Conservation (phyloP, 805 yeast genomes). For the Candida incommunis region DNA sequence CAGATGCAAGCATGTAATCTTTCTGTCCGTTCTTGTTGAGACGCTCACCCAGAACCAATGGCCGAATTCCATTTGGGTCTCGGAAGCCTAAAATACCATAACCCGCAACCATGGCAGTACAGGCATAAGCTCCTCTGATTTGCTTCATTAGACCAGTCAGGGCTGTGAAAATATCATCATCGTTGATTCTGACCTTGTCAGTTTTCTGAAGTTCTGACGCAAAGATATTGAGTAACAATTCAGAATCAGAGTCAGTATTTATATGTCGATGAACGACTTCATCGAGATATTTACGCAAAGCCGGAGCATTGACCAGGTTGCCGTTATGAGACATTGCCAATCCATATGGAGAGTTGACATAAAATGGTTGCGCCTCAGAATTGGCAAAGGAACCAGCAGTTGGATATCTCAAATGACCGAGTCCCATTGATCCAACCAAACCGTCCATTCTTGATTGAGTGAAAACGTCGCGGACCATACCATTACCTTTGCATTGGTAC, state of each 20-base stretch:
- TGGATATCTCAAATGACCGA: constrained; percentile 89
- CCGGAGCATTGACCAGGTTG: constrained; percentile 76
- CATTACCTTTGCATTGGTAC: constrained; percentile 96
- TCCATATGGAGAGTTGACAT: constrained; percentile 95
- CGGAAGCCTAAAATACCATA: constrained; percentile 91
- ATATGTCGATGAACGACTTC: constrained; percentile 93
- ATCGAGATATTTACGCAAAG: constrained; percentile 67
- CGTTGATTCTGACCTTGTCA: constrained; percentile 87
- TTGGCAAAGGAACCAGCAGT: constrained; percentile 95
- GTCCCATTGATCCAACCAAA: constrained; percentile 86
- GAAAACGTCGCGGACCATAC: constrained; percentile 97
- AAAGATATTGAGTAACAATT: constrained; percentile 74
- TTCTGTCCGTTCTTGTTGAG: constrained; percentile 46
- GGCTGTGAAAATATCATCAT: constrained; percentile 77
- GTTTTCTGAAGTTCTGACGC: constrained; percentile 85
- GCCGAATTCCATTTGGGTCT: constrained; percentile 95
- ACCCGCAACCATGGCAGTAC: constrained; percentile 90
- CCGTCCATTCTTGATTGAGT: constrained; percentile 66
- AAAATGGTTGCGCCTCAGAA: constrained; percentile 96
- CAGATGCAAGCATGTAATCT: constrained; percentile 93
- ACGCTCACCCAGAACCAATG: constrained; percentile 78
- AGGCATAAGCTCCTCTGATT: constrained; percentile 95
- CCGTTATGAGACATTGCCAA: constrained; percentile 87
- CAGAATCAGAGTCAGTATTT: constrained; percentile 94
- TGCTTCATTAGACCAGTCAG: constrained; percentile 64